Percentiles rank a stretch among this genome's conserved stretches.
Evolutionary conservation across 768 basidiomycete genomes (phyloP).

Genomic region (Podaxis rugospora): DNA sequence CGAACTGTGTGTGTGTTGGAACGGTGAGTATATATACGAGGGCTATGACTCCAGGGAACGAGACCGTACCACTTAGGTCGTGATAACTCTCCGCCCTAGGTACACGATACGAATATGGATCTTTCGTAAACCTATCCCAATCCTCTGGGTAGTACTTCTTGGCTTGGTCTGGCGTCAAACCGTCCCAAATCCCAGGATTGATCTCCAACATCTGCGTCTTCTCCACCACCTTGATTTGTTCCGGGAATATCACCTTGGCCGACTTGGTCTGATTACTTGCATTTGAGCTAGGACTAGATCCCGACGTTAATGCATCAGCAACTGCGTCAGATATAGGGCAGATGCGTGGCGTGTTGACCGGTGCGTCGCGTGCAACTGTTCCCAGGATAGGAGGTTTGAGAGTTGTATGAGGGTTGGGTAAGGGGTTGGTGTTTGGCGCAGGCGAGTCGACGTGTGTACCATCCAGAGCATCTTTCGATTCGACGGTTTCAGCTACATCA

Average conservation of each 20-base stretch:
- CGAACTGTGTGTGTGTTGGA: slow-evolving; percentile 52
- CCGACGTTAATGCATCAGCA: neutral
- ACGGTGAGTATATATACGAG: neutral
- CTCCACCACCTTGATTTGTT: slow-evolving; percentile 77
- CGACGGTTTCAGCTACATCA: neutral
- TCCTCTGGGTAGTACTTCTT: slow-evolving; percentile 89
- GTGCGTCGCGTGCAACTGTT: slow-evolving; percentile 4
- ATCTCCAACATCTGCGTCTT: slow-evolving; percentile 98
- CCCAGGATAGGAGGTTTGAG: neutral
- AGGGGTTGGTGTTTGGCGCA: neutral
- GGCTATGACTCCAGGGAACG: neutral
- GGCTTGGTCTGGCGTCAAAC: slow-evolving; percentile 85
- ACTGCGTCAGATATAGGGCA: neutral
- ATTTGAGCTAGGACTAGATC: neutral
- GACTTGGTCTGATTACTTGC: neutral
- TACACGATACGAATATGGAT: slow-evolving; percentile 90
- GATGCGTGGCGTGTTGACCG: slow-evolving; percentile 7
- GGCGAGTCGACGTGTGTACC: neutral
- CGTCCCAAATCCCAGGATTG: slow-evolving; percentile 98
- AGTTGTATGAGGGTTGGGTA: neutral
- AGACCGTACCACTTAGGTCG: slow-evolving; percentile 68
- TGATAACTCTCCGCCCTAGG: slow-evolving; percentile 97
- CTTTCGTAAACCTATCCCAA: slow-evolving; percentile 88
- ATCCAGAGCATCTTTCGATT: neutral
- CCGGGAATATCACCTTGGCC: neutral